A percentile compares a stretch with the other conserved stretches of the same genome.
Evolutionary conservation across 2,329 filamentous ascomycete species (phyloP).

Genomic region (Delphinella strobiligena): DNA sequence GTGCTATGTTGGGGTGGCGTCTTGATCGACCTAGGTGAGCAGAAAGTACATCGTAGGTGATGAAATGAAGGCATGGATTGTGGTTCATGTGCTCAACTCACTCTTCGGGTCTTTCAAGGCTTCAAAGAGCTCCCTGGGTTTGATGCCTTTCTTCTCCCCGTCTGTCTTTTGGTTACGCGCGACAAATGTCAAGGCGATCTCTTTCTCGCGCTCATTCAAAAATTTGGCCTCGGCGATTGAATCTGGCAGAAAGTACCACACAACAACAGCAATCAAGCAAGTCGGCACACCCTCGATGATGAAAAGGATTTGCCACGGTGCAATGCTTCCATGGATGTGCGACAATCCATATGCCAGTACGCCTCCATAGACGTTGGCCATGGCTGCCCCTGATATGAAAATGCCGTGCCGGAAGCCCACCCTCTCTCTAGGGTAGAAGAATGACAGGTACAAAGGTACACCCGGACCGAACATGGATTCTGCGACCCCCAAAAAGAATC

Average conservation of each 20-base stretch:
- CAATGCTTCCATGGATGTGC: conserved; percentile 42
- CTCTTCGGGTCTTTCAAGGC: conserved; percentile 26
- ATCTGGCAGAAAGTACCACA: conserved; percentile 43
- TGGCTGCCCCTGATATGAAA: conserved; percentile 42
- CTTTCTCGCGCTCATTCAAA: conserved; percentile 44
- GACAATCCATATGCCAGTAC: conserved; percentile 52
- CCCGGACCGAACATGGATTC: conserved; percentile 30
- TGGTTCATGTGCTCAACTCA: neutral
- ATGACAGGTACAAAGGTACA: conserved; percentile 51
- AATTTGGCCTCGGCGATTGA: conserved; percentile 37
- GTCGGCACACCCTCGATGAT: conserved; percentile 53
- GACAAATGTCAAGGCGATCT: conserved; percentile 35
- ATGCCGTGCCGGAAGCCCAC: conserved; percentile 44
- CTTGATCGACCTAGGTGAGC: too few species aligned
- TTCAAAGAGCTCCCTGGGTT: conserved; percentile 33
- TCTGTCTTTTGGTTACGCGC: conserved; percentile 4
- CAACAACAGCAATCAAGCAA: conserved; percentile 39
- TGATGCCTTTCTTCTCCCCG: conserved; percentile 32
- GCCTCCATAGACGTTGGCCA: conserved; percentile 70
- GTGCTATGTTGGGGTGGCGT: too few species aligned
- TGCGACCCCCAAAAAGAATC: conserved; percentile 34
- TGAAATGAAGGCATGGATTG: too few species aligned
- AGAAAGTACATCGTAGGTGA: too few species aligned
- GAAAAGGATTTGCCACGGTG: conserved; percentile 50
- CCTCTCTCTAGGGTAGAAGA: conserved; percentile 48